Base-by-base conservation (phyloP, 2,329 filamentous ascomycete genomes). In the Pseudogymnoascus sp. region DNA sequence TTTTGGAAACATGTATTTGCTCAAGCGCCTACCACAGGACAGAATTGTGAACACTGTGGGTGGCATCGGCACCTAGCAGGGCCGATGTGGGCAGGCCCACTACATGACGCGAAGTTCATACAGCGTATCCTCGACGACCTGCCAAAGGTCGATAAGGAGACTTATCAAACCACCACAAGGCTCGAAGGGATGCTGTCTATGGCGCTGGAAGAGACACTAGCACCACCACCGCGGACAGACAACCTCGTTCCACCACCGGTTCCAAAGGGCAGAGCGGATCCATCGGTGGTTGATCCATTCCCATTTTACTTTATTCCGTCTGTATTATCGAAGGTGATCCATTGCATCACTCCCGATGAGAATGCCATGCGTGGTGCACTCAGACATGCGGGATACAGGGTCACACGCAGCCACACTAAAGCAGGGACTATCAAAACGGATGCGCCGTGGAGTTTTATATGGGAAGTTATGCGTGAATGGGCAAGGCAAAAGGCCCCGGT, bases 401-500 rank as follows among this genome's bases (percentile, higher is more conserved):
- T 89, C 3, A 90, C 90, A 0, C 86, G 93, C 70, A 96, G 90
- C 69, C 95, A 99, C 75, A 91, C 91, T 70, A 91, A 92, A 68
- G 83, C 91, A 0, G 93, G 93, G 26, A 95, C 90, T 71, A 87
- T 97, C 76, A 96, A 96, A 78, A 97, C 95, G 0, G 87, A 97
- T 75, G 95, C 95, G 13, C 90, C 93, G 0, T 99, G 92, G 92
- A 80, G 80, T 4, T 87, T 91, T 0, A 83, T 99, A 59, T 97
- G 95, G 93, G 89, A 96, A 73, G 80, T 97, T 28, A 95, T 97
- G 85, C 83, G 90, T 26, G 92, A 96, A 76, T 99, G 92, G 91
- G 85, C 90, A 13, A 84, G 88, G 23, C 91, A 96, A 73, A 89
- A 88, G 70, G 82, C 84, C 0, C 92, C 93, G 0, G 81, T 96